Evolutionary conservation across 2,329 filamentous ascomycete genomes (phyloP).

Genomic region (Fusarium chuoi): DNA sequence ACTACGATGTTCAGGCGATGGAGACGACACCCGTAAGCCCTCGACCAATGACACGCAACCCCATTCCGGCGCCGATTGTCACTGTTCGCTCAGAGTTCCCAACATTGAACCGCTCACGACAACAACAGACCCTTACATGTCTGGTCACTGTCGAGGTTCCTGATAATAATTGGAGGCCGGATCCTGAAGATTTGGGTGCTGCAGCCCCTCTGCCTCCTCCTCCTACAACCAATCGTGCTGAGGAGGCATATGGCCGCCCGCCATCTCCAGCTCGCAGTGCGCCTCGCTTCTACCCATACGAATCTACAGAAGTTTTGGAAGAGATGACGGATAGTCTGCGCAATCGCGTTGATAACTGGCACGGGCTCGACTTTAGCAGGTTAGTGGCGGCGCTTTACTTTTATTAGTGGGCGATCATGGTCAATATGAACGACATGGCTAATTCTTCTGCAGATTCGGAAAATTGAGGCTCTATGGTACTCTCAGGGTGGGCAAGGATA

Average conservation of each 20-base stretch:
- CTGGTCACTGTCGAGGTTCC: constrained; percentile 93
- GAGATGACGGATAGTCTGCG: constrained; percentile 88
- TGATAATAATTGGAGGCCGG: constrained; percentile 89
- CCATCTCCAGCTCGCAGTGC: constrained; percentile 69
- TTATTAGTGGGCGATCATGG: background rate
- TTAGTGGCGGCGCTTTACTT: constrained; percentile 50
- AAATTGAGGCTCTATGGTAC: constrained; percentile 90
- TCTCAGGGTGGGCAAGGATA: constrained; percentile 94
- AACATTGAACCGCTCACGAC: constrained; percentile 88
- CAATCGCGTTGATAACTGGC: constrained; percentile 96
- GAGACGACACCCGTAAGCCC: constrained; percentile 84
- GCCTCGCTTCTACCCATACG: constrained; percentile 75
- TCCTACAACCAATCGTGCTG: constrained; percentile 54
- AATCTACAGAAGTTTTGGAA: constrained; percentile 79
- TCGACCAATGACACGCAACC: constrained; percentile 78
- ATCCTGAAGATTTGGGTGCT: constrained; percentile 80
- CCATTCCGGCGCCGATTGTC: constrained; percentile 90
- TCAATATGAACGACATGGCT: constrained; percentile 5
- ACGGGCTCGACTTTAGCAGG: constrained; percentile 90
- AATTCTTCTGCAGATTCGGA: constrained; percentile 73
- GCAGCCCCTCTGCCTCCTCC: constrained; percentile 57
- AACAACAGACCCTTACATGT: constrained; percentile 95
- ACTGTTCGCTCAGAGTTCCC: constrained; percentile 97
- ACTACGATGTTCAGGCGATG: constrained; percentile 97
- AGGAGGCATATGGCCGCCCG: constrained; percentile 65